Conservation (phyloP, 768 basidiomycete species). For the Paxillus ammoniavirescens region DNA sequence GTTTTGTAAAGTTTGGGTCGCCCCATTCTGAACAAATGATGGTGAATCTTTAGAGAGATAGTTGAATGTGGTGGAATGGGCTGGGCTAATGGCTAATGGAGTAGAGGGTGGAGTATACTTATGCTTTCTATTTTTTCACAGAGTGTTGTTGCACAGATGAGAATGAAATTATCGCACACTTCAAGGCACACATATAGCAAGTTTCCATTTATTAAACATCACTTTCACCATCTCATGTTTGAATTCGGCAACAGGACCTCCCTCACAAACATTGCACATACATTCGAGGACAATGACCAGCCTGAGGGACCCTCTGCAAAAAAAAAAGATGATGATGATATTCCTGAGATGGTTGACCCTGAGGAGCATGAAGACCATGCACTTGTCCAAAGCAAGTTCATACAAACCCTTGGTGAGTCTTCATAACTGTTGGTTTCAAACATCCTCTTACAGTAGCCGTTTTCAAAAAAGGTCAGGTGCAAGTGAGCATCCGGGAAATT, state of each 20-base stretch:
- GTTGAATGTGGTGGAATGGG: too few species aligned
- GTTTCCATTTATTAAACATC: neutral
- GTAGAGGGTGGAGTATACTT: too few species aligned
- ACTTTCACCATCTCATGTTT: neutral
- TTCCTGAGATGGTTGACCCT: neutral
- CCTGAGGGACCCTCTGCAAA: neutral
- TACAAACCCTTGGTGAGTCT: neutral
- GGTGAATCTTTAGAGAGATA: too few species aligned
- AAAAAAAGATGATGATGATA: neutral
- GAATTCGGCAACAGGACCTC: neutral
- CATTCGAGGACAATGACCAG: neutral
- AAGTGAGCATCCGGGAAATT: neutral
- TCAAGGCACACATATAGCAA: slow-evolving; percentile 2
- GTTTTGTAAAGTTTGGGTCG: too few species aligned
- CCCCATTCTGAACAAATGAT: too few species aligned
- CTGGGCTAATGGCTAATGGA: too few species aligned
- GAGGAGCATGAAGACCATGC: neutral
- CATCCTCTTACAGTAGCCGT: too few species aligned
- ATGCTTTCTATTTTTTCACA: neutral
- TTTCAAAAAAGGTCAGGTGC: neutral
- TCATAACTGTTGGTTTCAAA: neutral
- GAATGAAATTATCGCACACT: neutral
- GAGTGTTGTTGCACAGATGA: neutral
- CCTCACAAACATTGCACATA: neutral
- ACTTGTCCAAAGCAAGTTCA: neutral